phyloP scores from a whole-genome alignment of 2,329 filamentous ascomycete species.

The Diaporthe velutina region DNA sequence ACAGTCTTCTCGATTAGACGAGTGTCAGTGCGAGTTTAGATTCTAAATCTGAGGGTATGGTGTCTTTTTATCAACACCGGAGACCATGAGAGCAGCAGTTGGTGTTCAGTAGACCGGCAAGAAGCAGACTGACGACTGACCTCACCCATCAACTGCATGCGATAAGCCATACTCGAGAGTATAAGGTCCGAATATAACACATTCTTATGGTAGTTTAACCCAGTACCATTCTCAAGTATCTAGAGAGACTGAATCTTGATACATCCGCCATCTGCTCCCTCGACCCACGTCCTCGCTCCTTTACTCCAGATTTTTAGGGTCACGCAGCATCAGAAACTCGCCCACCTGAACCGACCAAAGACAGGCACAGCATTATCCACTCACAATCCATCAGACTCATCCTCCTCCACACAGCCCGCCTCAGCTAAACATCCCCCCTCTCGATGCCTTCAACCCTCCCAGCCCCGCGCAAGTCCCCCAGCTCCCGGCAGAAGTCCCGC shows the following conservation, averaged over 20 bases:
- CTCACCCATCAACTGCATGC: background rate
- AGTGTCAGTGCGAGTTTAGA: background rate
- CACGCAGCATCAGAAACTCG: background rate
- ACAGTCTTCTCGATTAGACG: background rate
- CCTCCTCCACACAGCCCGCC: background rate
- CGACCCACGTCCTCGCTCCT: background rate
- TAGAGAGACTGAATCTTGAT: background rate
- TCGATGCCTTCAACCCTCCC: background rate
- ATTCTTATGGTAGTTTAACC: background rate
- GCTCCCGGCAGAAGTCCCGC: conserved; percentile 28
- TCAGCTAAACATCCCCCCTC: background rate
- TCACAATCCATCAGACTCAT: too few species aligned
- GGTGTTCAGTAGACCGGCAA: background rate
- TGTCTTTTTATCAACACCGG: background rate
- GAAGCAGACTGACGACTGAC: background rate
- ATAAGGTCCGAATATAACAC: background rate
- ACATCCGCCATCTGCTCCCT: too few species aligned
- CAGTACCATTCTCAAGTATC: background rate
- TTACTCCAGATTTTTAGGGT: background rate
- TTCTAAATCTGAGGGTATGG: background rate
- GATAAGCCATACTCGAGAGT: too few species aligned
- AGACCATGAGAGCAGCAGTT: background rate
- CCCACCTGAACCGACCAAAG: background rate
- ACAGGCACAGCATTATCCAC: background rate
- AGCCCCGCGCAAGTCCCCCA: conserved; percentile 32